Percentiles rank a stretch among this genome's conserved stretches.
Evolutionary conservation across 2,329 filamentous ascomycete species (phyloP).

Genomic region (Leptosphaerulina australis): DNA sequence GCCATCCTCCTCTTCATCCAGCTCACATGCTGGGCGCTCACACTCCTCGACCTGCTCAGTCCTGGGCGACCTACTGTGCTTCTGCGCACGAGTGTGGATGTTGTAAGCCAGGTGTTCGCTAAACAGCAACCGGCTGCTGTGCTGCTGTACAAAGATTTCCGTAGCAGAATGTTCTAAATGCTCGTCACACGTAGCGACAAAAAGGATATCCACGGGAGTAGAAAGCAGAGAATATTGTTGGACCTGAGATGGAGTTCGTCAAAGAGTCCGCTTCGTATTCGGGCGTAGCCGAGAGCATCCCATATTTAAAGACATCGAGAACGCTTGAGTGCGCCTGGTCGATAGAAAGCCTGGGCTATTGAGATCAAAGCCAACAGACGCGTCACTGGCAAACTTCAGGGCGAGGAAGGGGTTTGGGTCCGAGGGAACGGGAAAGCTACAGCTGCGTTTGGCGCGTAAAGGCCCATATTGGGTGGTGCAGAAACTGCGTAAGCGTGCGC

Average conservation of each 20-base stretch:
- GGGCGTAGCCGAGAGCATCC: background rate
- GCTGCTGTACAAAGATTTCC: conserved; percentile 28
- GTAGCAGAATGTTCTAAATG: conserved; percentile 19
- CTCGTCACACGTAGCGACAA: no score
- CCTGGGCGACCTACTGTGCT: conserved; percentile 37
- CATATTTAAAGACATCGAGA: background rate
- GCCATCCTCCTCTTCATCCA: conserved; percentile 40
- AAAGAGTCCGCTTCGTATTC: background rate
- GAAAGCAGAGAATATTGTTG: background rate
- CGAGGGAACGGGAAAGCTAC: background rate
- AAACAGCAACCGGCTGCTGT: conserved; percentile 25
- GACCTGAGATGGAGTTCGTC: background rate
- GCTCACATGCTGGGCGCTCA: conserved; percentile 39
- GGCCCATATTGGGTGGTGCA: background rate
- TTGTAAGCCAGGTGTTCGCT: conserved; percentile 25
- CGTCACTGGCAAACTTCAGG: background rate
- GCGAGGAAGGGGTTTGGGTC: background rate
- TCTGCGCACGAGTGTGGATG: conserved; percentile 27
- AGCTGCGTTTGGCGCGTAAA: background rate
- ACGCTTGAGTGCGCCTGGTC: background rate
- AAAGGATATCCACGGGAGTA: no score
- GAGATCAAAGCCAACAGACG: background rate
- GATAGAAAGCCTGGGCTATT: background rate
- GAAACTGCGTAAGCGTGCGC: background rate
- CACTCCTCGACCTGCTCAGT: conserved; percentile 39